Conservation (phyloP, 768 basidiomycete genomes). For the Crepidotus variabilis region DNA sequence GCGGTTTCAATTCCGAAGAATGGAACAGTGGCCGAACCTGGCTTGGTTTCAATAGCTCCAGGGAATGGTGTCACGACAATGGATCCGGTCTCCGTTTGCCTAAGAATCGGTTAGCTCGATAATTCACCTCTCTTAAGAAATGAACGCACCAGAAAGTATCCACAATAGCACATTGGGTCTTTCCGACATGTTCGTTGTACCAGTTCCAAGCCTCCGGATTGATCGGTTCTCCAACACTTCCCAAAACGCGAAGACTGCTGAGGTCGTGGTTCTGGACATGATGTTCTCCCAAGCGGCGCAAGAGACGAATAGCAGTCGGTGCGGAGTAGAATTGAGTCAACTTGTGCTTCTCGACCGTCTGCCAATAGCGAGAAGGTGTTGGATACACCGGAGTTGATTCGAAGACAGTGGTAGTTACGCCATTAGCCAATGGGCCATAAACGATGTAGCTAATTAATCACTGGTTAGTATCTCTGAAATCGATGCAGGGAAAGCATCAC, state of each 20-base stretch:
- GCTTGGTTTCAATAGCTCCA: conserved; percentile 93
- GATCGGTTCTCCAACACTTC: conserved; percentile 96
- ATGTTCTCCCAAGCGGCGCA: conserved; percentile 75
- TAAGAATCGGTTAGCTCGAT: conserved; percentile 19
- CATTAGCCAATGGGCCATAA: conserved; percentile 90
- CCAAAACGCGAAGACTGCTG: conserved; percentile 78
- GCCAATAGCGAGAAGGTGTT: conserved; percentile 95
- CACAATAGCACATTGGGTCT: conserved; percentile 84
- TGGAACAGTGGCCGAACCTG: conserved; percentile 94
- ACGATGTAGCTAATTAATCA: conserved; percentile 70
- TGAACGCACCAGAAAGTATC: conserved; percentile 77
- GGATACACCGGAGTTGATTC: conserved; percentile 98
- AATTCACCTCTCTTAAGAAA: conserved; percentile 8
- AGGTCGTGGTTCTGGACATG: conserved; percentile 85
- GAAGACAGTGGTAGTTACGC: conserved; percentile 84
- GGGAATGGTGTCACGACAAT: conserved; percentile 95
- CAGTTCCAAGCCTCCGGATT: conserved; percentile 99
- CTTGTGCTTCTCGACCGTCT: conserved; percentile 89
- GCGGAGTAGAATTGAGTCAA: conserved; percentile 96
- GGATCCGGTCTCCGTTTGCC: conserved; percentile 98
- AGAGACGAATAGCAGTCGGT: conserved; percentile 90
- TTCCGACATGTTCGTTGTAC: conserved; percentile 96
- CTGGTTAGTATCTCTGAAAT: conserved; percentile 7
- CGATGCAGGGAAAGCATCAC: conserved; percentile 12
- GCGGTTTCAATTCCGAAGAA: conserved; percentile 94